phyloP scores from a whole-genome alignment of 2,329 filamentous ascomycete genomes.

The Diplodia seriata region DNA sequence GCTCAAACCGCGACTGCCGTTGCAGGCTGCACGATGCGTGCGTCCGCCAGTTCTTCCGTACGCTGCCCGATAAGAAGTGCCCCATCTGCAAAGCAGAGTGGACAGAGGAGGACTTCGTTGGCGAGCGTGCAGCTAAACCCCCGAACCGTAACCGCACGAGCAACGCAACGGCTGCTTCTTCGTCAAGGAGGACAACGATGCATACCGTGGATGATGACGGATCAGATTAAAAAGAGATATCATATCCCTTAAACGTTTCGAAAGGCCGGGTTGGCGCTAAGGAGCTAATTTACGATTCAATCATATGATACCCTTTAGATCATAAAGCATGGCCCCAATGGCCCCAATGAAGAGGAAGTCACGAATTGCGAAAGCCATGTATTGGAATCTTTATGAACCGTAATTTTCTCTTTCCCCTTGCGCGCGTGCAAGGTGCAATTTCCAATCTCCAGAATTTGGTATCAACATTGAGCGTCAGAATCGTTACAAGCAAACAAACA shows the following conservation, averaged over 20 bases:
- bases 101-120: constrained; percentile 31
- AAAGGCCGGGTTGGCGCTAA: neutral
- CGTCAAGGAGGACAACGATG: constrained; percentile 14
- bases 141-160: constrained; percentile 16
- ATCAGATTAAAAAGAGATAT: neutral
- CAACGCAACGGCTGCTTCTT: constrained; percentile 9
- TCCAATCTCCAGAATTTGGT: constrained; percentile 8
- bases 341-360: neutral
- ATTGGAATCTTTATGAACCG: neutral
- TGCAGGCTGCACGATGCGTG: constrained; percentile 43
- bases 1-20: constrained; percentile 32
- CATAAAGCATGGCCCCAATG: neutral
- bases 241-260: too few relatives aligned
- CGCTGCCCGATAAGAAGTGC: constrained; percentile 38
- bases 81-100: constrained; percentile 44
- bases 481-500: constrained; percentile 5
- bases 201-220: constrained; percentile 4
- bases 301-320: constrained; percentile 21
- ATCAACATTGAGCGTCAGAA: constrained; percentile 26
- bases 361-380: neutral
- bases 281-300: neutral
- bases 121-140: constrained; percentile 20
- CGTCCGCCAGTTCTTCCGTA: constrained; percentile 43
- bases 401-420: neutral
- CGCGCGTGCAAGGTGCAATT: neutral